Conservation (phyloP, 202 grass and related monocot species). For the Digitaria exilis region DNA sequence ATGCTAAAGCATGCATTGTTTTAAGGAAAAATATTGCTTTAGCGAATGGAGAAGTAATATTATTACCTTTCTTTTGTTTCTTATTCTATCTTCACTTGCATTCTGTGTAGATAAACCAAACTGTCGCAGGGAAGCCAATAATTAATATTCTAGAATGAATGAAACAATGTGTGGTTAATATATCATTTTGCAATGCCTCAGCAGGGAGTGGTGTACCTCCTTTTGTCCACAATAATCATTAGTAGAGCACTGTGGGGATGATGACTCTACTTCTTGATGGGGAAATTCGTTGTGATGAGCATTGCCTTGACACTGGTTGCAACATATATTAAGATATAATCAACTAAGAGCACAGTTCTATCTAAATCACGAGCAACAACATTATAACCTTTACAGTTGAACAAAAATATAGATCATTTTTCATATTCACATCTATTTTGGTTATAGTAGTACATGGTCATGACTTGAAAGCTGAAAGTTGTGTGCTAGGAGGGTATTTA, state of each 20-base stretch:
- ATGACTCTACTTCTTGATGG: background rate
- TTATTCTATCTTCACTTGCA: background rate
- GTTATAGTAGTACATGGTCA: too few species aligned
- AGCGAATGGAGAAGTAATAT: background rate
- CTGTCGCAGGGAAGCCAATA: background rate
- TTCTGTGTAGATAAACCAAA: background rate
- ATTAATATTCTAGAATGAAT: background rate
- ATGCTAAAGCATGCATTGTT: too few species aligned
- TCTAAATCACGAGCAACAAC: too few species aligned
- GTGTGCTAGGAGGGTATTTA: background rate
- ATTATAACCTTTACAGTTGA: too few species aligned
- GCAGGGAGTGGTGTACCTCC: background rate
- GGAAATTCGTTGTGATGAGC: background rate
- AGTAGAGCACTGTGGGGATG: background rate
- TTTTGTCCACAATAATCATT: background rate
- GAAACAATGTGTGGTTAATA: background rate
- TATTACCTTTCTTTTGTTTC: background rate
- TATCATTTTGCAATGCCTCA: background rate
- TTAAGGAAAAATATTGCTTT: background rate
- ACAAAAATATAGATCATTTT: too few species aligned
- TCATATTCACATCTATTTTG: too few species aligned
- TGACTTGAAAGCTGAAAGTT: too few species aligned
- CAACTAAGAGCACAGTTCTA: background rate
- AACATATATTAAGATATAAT: background rate
- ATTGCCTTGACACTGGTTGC: background rate